Evolutionary conservation across 148 eudicot genomes (phyloP), one percentile per base, ranked within the genome.

Genomic region (Camellia sinensis): DNA sequence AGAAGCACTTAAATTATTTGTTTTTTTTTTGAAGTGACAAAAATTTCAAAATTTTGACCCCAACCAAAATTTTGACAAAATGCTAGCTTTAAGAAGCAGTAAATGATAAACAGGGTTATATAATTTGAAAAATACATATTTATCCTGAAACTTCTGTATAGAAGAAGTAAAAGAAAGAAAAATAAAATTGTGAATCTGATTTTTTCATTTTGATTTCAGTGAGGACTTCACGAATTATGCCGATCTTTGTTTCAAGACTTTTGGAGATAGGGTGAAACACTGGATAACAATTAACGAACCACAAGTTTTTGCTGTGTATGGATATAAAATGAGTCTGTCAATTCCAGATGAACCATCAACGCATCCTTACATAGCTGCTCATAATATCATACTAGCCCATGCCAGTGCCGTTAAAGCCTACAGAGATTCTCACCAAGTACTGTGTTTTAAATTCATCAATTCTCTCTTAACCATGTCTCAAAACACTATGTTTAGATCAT

Each of bases 251-350:
- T 68, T 68, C 72, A 41, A 68, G 50, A 68, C 17, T 4, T 68
- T 68, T 68, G 72, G 72, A 40, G 72, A 68, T 43, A 68, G 72
- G 50, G 72, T 68, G 72, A 68, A 40, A 5, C 17, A 68, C 72
- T 68, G 72, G 72, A 68, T 68, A 68, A 68, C 72, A 2, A 13
- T 68, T 4, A 68, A 68, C 19, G 72, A 68, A 14, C 72, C 72
- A 11, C 48, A 68, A 5, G 48, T 40, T 12, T 68, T 68, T 3
- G 19, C 18, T 40, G 17, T 9, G 3, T 6, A 68, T 11, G 72
- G 72, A 43, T 68, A 68, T 15, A 41, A 40, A 43, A 68, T 41
- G 72, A 12, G 9, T 14, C 43, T 68, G 72, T 2, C 72, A 3
- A 68, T 68, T 3, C 21, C 18, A 40, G 50, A 40, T 68, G 72